These are phyloP conservation scores for Cadophora malorum DNA, from an alignment of 2,329 filamentous ascomycete genomes.

Conservation along the genomic window DNA sequence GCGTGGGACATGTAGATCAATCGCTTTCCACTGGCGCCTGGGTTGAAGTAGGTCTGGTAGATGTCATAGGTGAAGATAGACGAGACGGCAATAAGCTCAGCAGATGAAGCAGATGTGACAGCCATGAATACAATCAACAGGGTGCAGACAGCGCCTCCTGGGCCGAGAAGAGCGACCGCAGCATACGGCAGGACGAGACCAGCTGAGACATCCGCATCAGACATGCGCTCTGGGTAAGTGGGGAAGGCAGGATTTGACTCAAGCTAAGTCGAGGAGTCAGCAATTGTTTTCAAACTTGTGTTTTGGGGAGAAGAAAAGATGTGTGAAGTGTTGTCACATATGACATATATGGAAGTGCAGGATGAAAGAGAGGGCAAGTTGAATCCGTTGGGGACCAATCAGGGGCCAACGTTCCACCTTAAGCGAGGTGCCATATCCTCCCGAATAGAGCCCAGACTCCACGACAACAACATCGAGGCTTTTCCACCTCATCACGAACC, in stretches of 20 bases:
- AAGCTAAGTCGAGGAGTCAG: slow-evolving; percentile 48
- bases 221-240: slow-evolving; percentile 75
- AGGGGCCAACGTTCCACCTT: no score
- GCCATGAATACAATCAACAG: slow-evolving; percentile 89
- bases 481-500: no score
- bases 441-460: no score
- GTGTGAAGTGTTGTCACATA: no score
- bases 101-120: slow-evolving; percentile 82
- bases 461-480: no score
- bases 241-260: slow-evolving; percentile 77
- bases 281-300: not conserved
- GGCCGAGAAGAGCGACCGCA: slow-evolving; percentile 81
- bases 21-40: slow-evolving; percentile 72
- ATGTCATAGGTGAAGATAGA: slow-evolving; percentile 90
- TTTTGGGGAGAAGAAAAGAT: not conserved
- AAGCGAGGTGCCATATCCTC: no score
- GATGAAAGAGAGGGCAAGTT: no score
- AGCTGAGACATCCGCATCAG: slow-evolving; percentile 75
- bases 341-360: no score
- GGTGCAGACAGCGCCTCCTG: slow-evolving; percentile 79
- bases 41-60: slow-evolving; percentile 87
- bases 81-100: slow-evolving; percentile 85
- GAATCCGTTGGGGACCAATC: no score
- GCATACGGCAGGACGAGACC: slow-evolving; percentile 87
- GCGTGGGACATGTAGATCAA: slow-evolving; percentile 83